Evolutionary conservation across 2,329 filamentous ascomycete species (phyloP).

Genomic region (Immersiporthe knoxdaviesiana): DNA sequence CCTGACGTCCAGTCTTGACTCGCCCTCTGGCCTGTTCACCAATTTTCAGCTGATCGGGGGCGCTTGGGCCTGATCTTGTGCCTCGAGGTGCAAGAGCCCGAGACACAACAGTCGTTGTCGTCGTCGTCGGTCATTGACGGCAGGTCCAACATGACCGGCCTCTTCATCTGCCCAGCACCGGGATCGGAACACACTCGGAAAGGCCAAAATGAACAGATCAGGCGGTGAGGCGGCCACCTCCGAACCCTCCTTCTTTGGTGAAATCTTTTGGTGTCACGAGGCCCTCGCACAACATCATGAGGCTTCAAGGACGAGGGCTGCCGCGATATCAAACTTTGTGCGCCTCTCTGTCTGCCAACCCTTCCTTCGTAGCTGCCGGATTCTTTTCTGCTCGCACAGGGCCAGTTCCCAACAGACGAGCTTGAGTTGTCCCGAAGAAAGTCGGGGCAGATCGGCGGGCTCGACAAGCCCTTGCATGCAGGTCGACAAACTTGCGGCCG

Average conservation of each 20-base stretch:
- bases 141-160: not conserved
- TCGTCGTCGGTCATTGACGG: too few species aligned
- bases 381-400: not conserved
- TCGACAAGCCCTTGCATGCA: not conserved
- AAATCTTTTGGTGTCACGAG: not conserved
- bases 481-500: conserved; percentile 5
- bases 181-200: not conserved
- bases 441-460: not conserved
- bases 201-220: not conserved
- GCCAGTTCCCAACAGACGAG: too few species aligned
- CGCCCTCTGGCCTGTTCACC: not conserved
- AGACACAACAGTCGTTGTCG: not conserved
- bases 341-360: conserved; percentile 3
- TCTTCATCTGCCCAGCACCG: not conserved
- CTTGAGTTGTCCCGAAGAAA: not conserved
- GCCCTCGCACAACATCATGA: conserved; percentile 1
- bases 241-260: not conserved
- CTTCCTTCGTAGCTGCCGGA: not conserved
- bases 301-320: not conserved
- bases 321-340: conserved; percentile 1
- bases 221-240: not conserved
- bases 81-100: conserved; percentile 3
- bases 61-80: not conserved
- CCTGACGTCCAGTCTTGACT: not conserved
- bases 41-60: not conserved